Percentiles rank a stretch among this genome's conserved stretches.
Conservation (phyloP, 2,329 filamentous ascomycete genomes). For the Curvularia spicifera region DNA sequence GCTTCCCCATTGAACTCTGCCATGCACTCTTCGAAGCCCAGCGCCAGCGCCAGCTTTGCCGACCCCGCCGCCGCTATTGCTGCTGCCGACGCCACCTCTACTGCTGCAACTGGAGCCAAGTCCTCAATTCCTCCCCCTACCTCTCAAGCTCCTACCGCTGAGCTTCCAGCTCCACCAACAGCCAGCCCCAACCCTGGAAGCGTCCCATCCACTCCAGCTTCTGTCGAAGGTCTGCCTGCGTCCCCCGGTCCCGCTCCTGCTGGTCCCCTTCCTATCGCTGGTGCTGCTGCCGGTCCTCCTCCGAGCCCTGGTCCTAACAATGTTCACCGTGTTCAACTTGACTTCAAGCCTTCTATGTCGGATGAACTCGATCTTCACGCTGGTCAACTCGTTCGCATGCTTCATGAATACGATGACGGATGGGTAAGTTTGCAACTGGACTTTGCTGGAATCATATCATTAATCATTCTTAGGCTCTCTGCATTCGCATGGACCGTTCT, state of each 20-base stretch:
- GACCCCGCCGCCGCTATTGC: conserved; percentile 50
- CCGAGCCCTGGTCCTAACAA: conserved; percentile 64
- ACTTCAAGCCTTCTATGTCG: conserved; percentile 90
- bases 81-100: conserved; percentile 51
- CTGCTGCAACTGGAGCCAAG: conserved; percentile 41
- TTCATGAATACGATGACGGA: conserved; percentile 97
- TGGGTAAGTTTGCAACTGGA: conserved; percentile 71
- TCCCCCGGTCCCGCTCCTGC: conserved; percentile 55
- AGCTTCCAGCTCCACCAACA: conserved; percentile 50
- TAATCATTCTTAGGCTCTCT: conserved; percentile 71
- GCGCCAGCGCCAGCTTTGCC: conserved; percentile 36
- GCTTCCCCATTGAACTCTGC: conserved; percentile 27
- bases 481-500: conserved; percentile 86
- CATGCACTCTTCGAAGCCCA: conserved; percentile 33
- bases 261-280: conserved; percentile 54
- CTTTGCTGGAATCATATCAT: neutral
- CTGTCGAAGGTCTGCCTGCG: conserved; percentile 65
- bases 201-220: conserved; percentile 63
- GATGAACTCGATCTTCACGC: conserved; percentile 85
- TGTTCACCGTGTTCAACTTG: conserved; percentile 91
- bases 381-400: conserved; percentile 83
- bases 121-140: conserved; percentile 38
- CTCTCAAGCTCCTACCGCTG: conserved; percentile 35
- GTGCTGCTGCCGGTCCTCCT: conserved; percentile 66
- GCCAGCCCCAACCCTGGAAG: conserved; percentile 56